phyloP scores from a whole-genome alignment of 495 filamentous ascomycete genomes.

The Hapsidospora chrysogenum region DNA sequence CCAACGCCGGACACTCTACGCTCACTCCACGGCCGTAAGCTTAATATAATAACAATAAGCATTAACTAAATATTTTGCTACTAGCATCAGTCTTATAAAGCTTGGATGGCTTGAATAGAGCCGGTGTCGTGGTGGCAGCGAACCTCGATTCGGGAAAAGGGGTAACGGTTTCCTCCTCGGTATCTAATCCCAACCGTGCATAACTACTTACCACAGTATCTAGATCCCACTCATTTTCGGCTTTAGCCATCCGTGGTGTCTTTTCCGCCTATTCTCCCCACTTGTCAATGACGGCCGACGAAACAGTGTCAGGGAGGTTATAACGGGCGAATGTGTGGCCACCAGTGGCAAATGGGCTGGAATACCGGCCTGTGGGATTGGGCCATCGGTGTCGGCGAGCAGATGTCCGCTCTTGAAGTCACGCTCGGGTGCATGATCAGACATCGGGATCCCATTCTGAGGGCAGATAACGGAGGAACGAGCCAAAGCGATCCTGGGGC shows the following conservation, averaged over 20 bases:
- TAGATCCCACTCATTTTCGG: too few relatives aligned
- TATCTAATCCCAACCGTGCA: too few relatives aligned
- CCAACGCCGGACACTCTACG: too few relatives aligned
- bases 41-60: too few relatives aligned
- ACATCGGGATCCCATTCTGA: constrained; percentile 35
- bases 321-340: constrained; percentile 49
- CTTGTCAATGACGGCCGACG: constrained; percentile 50
- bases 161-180: too few relatives aligned
- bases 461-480: constrained; percentile 51
- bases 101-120: too few relatives aligned
- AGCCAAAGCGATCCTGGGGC: constrained; percentile 55
- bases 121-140: too few relatives aligned
- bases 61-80: too few relatives aligned
- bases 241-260: too few relatives aligned
- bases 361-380: constrained; percentile 34
- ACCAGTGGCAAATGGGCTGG: constrained; percentile 44
- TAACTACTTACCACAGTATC: constrained; percentile 27
- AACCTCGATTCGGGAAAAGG: too few relatives aligned
- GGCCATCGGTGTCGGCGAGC: constrained; percentile 44
- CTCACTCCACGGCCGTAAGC: too few relatives aligned
- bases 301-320: constrained; percentile 41
- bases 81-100: too few relatives aligned
- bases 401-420: constrained; percentile 54
- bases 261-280: constrained; percentile 37
- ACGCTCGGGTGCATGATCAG: constrained; percentile 42